These are phyloP conservation scores for Dryas alaskensis DNA, from an alignment of 306 rosid species.

Conservation along the genomic window DNA sequence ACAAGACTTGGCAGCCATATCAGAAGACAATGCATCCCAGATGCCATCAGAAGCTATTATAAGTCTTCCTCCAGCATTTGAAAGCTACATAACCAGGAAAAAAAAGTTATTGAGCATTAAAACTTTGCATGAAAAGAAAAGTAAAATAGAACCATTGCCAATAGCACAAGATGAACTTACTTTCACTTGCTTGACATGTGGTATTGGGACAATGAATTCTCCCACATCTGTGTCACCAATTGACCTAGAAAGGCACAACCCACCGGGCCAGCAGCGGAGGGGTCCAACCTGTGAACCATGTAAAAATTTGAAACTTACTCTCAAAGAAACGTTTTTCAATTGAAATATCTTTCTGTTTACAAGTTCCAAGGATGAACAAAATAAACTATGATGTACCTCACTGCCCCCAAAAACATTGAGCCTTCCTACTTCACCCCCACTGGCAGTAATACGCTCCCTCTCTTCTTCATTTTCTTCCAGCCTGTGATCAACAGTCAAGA, in stretches of 20 bases:
- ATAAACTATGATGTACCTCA: constrained; percentile 52
- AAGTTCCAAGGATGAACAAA: constrained; percentile 19
- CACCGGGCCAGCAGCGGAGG: constrained; percentile 99
- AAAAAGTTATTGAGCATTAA: constrained; percentile 20
- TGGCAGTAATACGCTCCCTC: constrained; percentile 96
- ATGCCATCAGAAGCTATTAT: constrained; percentile 99
- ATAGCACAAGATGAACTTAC: constrained; percentile 37
- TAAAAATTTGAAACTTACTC: constrained; percentile 4
- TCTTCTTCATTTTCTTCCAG: constrained; percentile 94
- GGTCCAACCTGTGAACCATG: constrained; percentile 73
- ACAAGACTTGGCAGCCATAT: constrained; percentile 80
- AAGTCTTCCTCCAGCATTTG: constrained; percentile 90
- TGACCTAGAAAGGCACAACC: constrained; percentile 95
- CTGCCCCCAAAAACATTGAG: constrained; percentile 90
- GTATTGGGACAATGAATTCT: constrained; percentile 92
- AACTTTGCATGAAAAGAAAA: constrained; percentile 10
- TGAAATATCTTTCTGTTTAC: constrained; percentile 4
- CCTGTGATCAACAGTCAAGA: constrained; percentile 93
- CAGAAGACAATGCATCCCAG: constrained; percentile 94
- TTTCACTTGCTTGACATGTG: constrained; percentile 99
- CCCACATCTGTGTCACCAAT: constrained; percentile 99
- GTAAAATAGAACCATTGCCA: constrained; percentile 16
- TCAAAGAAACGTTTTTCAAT: background rate
- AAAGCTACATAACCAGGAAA: constrained; percentile 54
- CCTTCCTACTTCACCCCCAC: constrained; percentile 99